phyloP scores from a whole-genome alignment of 148 eudicot species.

The Persicaria maculosa region DNA sequence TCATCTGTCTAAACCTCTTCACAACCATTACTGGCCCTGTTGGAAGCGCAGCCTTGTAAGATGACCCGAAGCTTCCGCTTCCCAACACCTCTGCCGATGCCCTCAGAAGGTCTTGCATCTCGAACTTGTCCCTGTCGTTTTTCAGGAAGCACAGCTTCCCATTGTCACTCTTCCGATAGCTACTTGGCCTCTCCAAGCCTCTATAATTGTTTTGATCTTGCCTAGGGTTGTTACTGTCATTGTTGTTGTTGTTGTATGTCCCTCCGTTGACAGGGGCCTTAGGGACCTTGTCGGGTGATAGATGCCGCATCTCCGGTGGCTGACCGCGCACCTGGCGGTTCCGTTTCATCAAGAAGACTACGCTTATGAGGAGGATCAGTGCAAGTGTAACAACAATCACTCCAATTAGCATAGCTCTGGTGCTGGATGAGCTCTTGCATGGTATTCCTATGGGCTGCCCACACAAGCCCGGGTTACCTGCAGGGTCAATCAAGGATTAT shows the following conservation, averaged over 20 bases:
- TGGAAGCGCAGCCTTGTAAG: conserved; percentile 62
- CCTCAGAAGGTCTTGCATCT: conserved; percentile 61
- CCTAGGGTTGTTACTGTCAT: neutral
- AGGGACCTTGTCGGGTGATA: conserved; percentile 5
- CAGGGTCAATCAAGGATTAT: neutral
- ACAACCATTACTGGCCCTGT: conserved; percentile 57
- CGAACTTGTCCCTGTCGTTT: conserved; percentile 47
- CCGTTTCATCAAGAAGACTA: conserved; percentile 17
- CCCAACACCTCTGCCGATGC: conserved; percentile 86
- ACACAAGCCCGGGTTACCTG: conserved; percentile 42
- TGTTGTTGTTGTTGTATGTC: neutral
- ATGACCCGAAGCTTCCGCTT: conserved; percentile 81
- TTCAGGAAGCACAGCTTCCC: conserved; percentile 50
- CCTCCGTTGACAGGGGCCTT: neutral
- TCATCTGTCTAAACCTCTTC: conserved; percentile 78
- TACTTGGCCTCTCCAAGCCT: conserved; percentile 25
- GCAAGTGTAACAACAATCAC: conserved; percentile 23
- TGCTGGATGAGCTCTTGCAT: conserved; percentile 17
- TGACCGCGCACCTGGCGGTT: conserved; percentile 5
- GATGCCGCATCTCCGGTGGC: conserved; percentile 7
- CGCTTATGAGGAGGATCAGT: conserved; percentile 18
- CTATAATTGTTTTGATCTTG: conserved; percentile 6
- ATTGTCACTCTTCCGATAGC: conserved; percentile 31
- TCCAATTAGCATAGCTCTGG: neutral
- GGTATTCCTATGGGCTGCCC: conserved; percentile 27